Base-by-base conservation (phyloP, 2,329 filamentous ascomycete genomes). In the Westerdykella aurantiaca region DNA sequence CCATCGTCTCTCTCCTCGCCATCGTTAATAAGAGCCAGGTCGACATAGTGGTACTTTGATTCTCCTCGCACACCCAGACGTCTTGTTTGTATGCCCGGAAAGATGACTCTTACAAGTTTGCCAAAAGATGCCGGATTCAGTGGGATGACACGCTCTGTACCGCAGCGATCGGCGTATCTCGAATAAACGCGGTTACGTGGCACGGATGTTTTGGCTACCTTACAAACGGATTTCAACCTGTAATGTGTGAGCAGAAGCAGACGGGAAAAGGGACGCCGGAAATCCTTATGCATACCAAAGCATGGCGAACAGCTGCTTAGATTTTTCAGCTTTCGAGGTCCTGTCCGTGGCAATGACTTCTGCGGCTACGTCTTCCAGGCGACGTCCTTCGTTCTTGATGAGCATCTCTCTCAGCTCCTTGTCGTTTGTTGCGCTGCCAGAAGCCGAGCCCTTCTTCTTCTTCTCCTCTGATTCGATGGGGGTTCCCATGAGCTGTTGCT, bases 91-190 rank as follows among this genome's bases (percentile, higher is more conserved):
- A 98, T 83, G 34, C 90, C 91, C 0, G 93, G 91, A 57, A 97
- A 98, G 41, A 98, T 85, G 33, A 98, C 91, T 25, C 93, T 83
- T 29, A 98, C 93, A 35, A 98, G 80, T 69, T 98, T 98, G 44
- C 93, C 93, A 69, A 98, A 98, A 22, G 91, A 97, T 9, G 93
- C 93, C 34, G 93, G 93, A 61, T 98, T 98, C 45, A 98, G 72
- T 9, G 95, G 90, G 0, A 93, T 94, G 33, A 97, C 94, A 61
- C 90, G 82, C 63, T 97, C 90, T 5, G 85, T 94, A 35, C 88
- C 90, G 68, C 93, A 98, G 50, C 88, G 82, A 21, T 87, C 89
- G 38, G 91, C 93, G 67, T 98, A 98, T 64, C 90, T 90, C 47
- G 90, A 88, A 67, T 97, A 98, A 2, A 98, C 93, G 46, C 91